A percentile compares a stretch with the other conserved stretches of the same genome.
phyloP scores from a whole-genome alignment of 805 yeast genomes.

The Lipomyces yamadae region DNA sequence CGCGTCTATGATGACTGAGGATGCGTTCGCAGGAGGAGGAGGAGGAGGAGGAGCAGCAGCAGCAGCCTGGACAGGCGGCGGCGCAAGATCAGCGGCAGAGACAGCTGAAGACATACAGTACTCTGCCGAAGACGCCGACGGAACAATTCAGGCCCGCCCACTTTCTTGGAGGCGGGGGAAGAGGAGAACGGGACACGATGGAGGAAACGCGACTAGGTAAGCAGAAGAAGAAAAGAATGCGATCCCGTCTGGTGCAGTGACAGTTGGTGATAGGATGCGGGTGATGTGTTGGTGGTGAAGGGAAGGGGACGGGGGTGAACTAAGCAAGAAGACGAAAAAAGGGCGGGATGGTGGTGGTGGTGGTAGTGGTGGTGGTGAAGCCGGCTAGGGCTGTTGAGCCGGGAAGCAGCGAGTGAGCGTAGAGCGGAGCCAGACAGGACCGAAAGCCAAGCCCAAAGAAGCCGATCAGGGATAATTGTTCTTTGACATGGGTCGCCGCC shows the following conservation, averaged over 20 bases:
- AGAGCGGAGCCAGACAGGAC: neutral
- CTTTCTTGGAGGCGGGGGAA: neutral
- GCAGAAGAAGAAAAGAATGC: neutral
- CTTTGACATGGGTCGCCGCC: neutral
- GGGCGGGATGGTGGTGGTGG: neutral
- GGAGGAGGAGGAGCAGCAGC: neutral
- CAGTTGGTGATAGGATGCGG: neutral
- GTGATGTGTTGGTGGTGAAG: neutral
- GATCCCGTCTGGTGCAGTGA: neutral
- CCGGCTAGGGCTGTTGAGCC: neutral
- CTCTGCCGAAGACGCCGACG: neutral
- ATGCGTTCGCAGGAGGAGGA: neutral
- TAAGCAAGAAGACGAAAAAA: neutral
- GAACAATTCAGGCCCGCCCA: neutral
- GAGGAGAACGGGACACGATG: neutral
- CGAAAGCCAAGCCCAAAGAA: neutral
- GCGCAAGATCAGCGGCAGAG: constrained; percentile 7
- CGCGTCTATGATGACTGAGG: neutral
- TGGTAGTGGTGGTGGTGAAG: neutral
- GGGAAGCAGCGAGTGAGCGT: neutral
- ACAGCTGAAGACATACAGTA: neutral
- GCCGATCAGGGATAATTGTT: constrained; percentile 4
- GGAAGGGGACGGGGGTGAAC: neutral
- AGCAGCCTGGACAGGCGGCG: constrained; percentile 1
- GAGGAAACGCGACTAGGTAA: neutral